Percentiles rank a stretch among this genome's conserved stretches.
phyloP scores from a whole-genome alignment of 2,329 filamentous ascomycete species.

The Sporothrix phasma region DNA sequence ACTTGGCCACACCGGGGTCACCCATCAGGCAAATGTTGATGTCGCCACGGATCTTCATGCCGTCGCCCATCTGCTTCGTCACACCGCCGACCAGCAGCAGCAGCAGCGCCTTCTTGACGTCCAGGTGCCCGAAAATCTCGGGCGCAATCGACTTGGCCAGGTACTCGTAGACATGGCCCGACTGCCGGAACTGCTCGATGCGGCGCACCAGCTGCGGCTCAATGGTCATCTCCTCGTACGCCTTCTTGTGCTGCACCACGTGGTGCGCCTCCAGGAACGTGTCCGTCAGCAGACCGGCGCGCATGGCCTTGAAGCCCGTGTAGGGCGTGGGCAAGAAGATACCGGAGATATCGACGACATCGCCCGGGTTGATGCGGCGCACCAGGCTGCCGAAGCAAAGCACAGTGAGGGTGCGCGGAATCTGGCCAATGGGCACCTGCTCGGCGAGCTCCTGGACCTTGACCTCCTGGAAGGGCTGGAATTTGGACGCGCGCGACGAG shows the following conservation, averaged over 20 bases:
- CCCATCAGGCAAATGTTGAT: slow-evolving; percentile 99
- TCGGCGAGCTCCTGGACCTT: slow-evolving; percentile 99
- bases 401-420: slow-evolving; percentile 81
- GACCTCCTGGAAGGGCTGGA: slow-evolving; percentile 93
- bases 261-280: slow-evolving; percentile 94
- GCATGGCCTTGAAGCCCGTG: slow-evolving; percentile 97
- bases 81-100: slow-evolving; percentile 92
- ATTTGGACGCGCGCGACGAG: slow-evolving; percentile 93
- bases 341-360: slow-evolving; percentile 86
- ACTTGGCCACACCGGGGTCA: slow-evolving; percentile 98
- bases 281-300: slow-evolving; percentile 89
- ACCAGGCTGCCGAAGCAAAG: slow-evolving; percentile 82
- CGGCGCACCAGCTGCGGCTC: slow-evolving; percentile 69
- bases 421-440: slow-evolving; percentile 95
- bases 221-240: slow-evolving; percentile 84
- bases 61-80: slow-evolving; percentile 91
- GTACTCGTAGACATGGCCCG: slow-evolving; percentile 90
- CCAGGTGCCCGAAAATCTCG: slow-evolving; percentile 91
- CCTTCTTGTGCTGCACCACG: slow-evolving; percentile 93
- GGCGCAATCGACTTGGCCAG: slow-evolving; percentile 93
- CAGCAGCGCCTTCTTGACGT: slow-evolving; percentile 97
- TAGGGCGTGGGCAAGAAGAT: slow-evolving; percentile 97
- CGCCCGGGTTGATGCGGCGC: slow-evolving; percentile 81
- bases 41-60: slow-evolving; percentile 97
- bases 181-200: slow-evolving; percentile 75